Base-by-base conservation (phyloP, 495 filamentous ascomycete genomes). In the Cercophora newfieldiana region DNA sequence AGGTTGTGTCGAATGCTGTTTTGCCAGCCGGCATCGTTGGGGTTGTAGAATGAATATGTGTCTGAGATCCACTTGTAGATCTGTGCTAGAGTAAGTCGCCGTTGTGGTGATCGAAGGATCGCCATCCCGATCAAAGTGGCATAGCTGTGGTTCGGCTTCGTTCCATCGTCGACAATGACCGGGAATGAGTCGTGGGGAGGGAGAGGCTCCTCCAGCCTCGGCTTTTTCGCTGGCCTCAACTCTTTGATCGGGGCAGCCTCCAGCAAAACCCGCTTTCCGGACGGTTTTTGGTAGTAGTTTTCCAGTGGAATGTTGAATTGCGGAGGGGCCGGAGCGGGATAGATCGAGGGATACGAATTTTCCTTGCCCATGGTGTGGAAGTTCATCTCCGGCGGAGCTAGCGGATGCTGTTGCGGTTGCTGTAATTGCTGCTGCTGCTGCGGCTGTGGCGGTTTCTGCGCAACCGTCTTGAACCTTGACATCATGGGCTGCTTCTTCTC, bases 21-120 rank as follows among this genome's bases (percentile, higher is more conserved):
- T 78, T 97, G 94, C 95, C 95, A 99, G 26, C 95, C 94, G 5
- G 91, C 85, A 62, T 96, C 92, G 33, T 88, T 84, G 19, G 87
- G 86, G 63, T 88, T 88, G 80, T 97, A 99, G 76, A 91, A 96
- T 2, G 85, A 86, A 75, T 92, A 99, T 3, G 90, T 95, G 73
- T 98, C 92, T 0, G 92, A 93, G 65, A 99, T 98, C 95, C 95
- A 99, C 72, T 95, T 96, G 85, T 99, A 99, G 67, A 99, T 99
- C 74, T 97, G 94, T n/a, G 93, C 88, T 1, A 99, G 83, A 1
- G 95, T 97, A 57, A 99, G 80, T 47, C 91, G 88, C 24, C 92
- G 88, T 49, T 91, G 88, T 29, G 91, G 88, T 5, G 95, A 91
- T 48, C 95, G 88, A 21, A 98, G 80, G 70, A 99, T 98, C 24